Evolutionary conservation across 768 basidiomycete genomes (phyloP).

Genomic region (Tephrocybe sp.): DNA sequence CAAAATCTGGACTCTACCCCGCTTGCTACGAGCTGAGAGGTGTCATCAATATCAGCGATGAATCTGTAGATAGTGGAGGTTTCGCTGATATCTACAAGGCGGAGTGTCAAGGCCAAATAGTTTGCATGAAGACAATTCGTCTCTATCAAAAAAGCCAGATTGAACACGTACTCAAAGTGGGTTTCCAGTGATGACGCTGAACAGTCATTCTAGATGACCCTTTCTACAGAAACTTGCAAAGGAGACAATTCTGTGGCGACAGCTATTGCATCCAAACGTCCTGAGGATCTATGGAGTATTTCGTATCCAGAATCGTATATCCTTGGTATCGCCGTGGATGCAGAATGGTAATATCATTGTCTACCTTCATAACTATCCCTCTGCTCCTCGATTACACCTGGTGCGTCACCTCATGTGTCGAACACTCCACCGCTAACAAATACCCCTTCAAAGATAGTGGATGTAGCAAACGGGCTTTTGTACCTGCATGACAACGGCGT

Average conservation of each 20-base stretch:
- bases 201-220: background rate
- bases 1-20: background rate
- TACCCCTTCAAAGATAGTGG: background rate
- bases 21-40: background rate
- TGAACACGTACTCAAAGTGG: background rate
- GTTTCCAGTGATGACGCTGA: background rate
- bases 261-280: background rate
- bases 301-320: background rate
- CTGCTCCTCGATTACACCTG: background rate
- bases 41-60: background rate
- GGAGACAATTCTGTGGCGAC: background rate
- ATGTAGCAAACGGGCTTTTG: constrained; percentile 10
- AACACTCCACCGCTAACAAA: too few relatives aligned
- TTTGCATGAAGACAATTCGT: constrained; percentile 4
- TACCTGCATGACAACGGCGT: constrained; percentile 18
- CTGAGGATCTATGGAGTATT: background rate
- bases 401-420: too few relatives aligned
- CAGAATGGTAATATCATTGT: background rate
- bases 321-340: background rate
- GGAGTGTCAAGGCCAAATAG: background rate
- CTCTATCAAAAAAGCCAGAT: constrained; percentile 1
- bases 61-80: background rate
- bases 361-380: background rate
- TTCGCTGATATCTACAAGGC: constrained; percentile 8
- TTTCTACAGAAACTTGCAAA: background rate